Evolutionary conservation across 768 basidiomycete species (phyloP), one percentile per base, ranked within the genome.

Genomic region (Ramaria sp.): DNA sequence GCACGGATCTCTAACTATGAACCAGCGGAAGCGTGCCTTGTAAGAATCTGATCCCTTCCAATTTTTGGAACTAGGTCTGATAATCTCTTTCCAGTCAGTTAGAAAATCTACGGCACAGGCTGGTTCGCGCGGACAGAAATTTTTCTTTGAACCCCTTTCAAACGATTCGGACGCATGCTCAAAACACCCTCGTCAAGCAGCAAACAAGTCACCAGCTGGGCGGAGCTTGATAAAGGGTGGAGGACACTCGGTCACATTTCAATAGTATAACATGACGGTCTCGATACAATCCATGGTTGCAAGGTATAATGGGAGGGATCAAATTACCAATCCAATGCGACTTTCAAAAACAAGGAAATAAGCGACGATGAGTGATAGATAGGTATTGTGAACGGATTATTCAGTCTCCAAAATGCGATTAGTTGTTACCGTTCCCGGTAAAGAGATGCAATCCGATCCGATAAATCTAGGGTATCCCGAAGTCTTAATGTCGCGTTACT

Each of bases 121-220:
- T 84, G 60, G 82, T 91, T 41, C 72, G 86, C 31, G 73, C 80
- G 20, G 84, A 82, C 63, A 75, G 83, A 5, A 76, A 79, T 39
- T 91, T 82, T 64, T 68, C 79, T 10, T 69, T 77, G 33, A 84
- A 83, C 63, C 89, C 89, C 1, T 91, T 91, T 66, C 72, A 82
- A 63, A 83, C 86, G 1, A 86, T 91, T 62, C 83, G 87, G 5
- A 84, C 77, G 4, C 89, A 91, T 66, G 86, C 83, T 2, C 76
- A 84, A 66, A 91, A 91, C 65, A 88, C 89, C 0, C 72, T 90
- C 11, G 59, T 88, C 37, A 82, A 79, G 61, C 81, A 77, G 60
- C 64, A 70, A 11, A 48, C 58, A 34, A 20, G 12, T n/a, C 24
- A 27, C 15, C 3, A 51, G n/a, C n/a, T n/a, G 24, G 24, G 19